Conservation (phyloP, 805 yeast genomes). For the Candida palmyrensis region DNA sequence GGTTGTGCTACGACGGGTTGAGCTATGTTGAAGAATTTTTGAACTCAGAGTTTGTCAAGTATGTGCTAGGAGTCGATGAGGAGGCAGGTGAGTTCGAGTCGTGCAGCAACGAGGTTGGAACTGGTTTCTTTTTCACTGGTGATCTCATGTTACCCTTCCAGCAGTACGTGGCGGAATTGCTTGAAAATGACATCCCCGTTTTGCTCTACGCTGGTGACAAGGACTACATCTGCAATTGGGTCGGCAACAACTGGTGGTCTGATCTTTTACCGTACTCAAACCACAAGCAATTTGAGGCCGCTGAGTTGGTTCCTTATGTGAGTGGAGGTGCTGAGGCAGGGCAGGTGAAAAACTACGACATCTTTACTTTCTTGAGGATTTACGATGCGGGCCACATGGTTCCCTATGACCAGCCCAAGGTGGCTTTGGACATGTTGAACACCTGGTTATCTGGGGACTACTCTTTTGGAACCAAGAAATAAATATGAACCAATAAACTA, state of each 20-base stretch:
- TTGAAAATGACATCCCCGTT: conserved; percentile 35
- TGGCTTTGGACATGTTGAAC: conserved; percentile 75
- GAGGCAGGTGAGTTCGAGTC: conserved; percentile 40
- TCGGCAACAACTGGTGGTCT: conserved; percentile 40
- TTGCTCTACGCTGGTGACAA: conserved; percentile 42
- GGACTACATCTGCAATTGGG: conserved; percentile 43
- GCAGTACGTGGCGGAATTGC: conserved; percentile 44
- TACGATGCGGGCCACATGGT: conserved; percentile 96
- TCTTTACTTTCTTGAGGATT: conserved; percentile 76
- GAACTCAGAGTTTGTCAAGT: conserved; percentile 49
- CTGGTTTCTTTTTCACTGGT: conserved; percentile 51
- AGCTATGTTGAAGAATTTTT: conserved; percentile 47
- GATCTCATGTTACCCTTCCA: conserved; percentile 73
- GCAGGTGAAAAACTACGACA: conserved; percentile 64
- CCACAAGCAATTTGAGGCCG: conserved; percentile 14
- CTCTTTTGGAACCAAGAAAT: conserved; percentile 12
- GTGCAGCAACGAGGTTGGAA: conserved; percentile 47
- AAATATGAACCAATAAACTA: neutral
- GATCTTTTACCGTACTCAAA: conserved; percentile 24
- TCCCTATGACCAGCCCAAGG: conserved; percentile 82
- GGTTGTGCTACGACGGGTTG: conserved; percentile 49
- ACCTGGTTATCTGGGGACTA: conserved; percentile 77
- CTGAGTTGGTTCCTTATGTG: conserved; percentile 35
- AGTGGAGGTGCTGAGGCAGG: conserved; percentile 50
- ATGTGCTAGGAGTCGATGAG: conserved; percentile 52